Conservation (phyloP, 2,329 filamentous ascomycete genomes). For the Rutstroemia sp. region DNA sequence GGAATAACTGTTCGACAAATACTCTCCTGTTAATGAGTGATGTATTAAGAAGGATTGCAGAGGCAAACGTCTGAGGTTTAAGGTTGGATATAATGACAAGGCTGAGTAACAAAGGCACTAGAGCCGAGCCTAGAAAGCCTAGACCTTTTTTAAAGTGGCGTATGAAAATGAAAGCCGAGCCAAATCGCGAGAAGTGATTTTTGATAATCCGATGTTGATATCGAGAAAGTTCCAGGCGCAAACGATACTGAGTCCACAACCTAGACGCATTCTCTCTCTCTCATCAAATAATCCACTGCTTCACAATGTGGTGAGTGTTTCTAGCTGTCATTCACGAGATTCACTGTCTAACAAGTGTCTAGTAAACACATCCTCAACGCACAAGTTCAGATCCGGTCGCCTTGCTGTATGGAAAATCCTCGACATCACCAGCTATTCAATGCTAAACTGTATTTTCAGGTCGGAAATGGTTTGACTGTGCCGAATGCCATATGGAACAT, state of each 20-base stretch:
- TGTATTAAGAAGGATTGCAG: conserved; percentile 1
- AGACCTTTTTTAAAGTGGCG: too few species aligned
- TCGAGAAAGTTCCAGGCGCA: not conserved
- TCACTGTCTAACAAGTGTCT: conserved; percentile 13
- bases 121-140: not conserved
- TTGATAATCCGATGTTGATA: not conserved
- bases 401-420: conserved; percentile 65
- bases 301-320: conserved; percentile 25
- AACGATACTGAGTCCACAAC: not conserved
- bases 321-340: not conserved
- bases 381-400: conserved; percentile 90
- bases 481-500: conserved; percentile 81
- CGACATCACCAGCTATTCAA: not conserved
- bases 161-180: too few species aligned
- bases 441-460: conserved; percentile 40
- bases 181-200: not conserved
- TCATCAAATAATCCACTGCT: not conserved
- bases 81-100: conserved; percentile 5
- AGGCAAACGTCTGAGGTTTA: conserved; percentile 5
- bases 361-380: conserved; percentile 99
- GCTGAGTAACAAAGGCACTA: conserved; percentile 5
- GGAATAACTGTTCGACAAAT: conserved; percentile 20
- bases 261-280: not conserved
- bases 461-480: conserved; percentile 98
- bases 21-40: conserved; percentile 6